Evolutionary conservation across 1,139 yeast species (phyloP).

Genomic region (Candida tunisiensis): DNA sequence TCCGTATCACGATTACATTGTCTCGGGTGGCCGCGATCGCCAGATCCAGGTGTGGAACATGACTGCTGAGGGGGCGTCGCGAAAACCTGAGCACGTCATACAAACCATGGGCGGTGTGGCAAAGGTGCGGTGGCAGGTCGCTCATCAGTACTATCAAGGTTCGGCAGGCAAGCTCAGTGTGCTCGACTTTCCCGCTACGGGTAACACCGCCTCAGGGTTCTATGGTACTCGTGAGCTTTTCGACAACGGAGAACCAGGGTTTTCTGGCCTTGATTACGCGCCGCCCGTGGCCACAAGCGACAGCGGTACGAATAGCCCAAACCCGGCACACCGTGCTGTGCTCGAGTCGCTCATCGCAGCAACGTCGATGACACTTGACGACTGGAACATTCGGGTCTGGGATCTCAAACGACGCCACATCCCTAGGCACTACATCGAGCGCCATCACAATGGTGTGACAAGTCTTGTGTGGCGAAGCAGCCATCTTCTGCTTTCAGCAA

Average conservation of each 20-base stretch:
- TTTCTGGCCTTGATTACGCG: no score
- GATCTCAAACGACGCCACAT: slow-evolving; percentile 56
- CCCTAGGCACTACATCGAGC: slow-evolving; percentile 49
- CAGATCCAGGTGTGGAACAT: slow-evolving; percentile 69
- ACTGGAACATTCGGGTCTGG: slow-evolving; percentile 58
- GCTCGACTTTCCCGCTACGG: no score
- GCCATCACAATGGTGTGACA: slow-evolving; percentile 32
- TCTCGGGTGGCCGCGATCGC: slow-evolving; percentile 88
- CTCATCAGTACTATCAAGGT: no score
- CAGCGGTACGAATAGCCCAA: no score
- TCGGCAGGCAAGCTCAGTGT: no score
- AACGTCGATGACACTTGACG: slow-evolving; percentile 5
- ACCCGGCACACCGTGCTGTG: no score
- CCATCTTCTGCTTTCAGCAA: slow-evolving; percentile 32
- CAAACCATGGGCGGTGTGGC: slow-evolving; percentile 64
- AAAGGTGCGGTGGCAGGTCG: slow-evolving; percentile 48
- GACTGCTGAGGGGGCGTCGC: slow-evolving; percentile 22
- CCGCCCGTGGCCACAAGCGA: no score
- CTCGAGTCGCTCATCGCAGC: background rate
- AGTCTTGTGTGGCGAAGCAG: slow-evolving; percentile 35
- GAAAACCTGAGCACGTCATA: slow-evolving; percentile 53
- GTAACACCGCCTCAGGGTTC: no score
- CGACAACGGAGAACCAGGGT: no score
- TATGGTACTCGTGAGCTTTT: no score
- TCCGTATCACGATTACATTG: slow-evolving; percentile 63